Percentiles rank a stretch among this genome's conserved stretches.
phyloP scores from a whole-genome alignment of 1,139 yeast species.

The Candida mesenterica region DNA sequence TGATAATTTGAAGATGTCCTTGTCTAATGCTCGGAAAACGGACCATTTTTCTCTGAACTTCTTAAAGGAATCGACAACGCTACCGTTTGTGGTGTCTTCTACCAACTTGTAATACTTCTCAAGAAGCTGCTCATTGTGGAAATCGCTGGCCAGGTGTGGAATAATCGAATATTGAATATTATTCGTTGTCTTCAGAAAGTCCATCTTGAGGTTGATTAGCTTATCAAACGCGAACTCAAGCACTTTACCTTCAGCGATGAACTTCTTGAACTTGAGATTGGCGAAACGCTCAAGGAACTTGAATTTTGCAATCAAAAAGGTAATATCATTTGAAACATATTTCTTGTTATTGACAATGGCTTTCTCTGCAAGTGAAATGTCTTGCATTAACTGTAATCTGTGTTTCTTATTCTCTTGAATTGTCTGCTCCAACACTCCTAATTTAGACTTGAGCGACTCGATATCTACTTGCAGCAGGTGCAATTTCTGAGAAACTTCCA shows the following conservation, averaged over 20 bases:
- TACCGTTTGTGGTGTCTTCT: background rate
- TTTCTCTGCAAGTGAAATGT: constrained; percentile 17
- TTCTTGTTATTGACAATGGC: constrained; percentile 21
- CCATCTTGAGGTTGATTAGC: constrained; percentile 15
- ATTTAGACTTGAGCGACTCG: constrained; percentile 10
- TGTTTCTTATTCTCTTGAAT: constrained; percentile 10
- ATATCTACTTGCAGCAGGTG: constrained; percentile 12
- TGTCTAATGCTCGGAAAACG: constrained; percentile 23
- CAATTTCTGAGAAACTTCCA: constrained; percentile 16
- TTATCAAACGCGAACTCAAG: constrained; percentile 19
- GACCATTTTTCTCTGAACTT: constrained; percentile 22
- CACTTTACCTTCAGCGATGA: constrained; percentile 10
- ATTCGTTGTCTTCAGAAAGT: constrained; percentile 11
- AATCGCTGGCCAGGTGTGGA: constrained; percentile 2
- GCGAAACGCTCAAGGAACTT: constrained; percentile 25
- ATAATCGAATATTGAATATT: constrained; percentile 2
- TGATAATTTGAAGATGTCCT: constrained; percentile 27
- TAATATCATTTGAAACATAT: constrained; percentile 27
- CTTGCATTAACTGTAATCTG: constrained; percentile 13
- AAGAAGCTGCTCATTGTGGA: constrained; percentile 7
- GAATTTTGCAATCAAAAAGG: constrained; percentile 22
- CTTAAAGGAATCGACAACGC: constrained; percentile 14
- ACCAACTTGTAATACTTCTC: constrained; percentile 4
- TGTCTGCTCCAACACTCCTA: constrained; percentile 13
- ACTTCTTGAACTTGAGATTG: constrained; percentile 17